Percentiles rank a stretch among this genome's conserved stretches.
Conservation (phyloP, 164 flowering plant genomes). For the Euptelea pleiosperma region DNA sequence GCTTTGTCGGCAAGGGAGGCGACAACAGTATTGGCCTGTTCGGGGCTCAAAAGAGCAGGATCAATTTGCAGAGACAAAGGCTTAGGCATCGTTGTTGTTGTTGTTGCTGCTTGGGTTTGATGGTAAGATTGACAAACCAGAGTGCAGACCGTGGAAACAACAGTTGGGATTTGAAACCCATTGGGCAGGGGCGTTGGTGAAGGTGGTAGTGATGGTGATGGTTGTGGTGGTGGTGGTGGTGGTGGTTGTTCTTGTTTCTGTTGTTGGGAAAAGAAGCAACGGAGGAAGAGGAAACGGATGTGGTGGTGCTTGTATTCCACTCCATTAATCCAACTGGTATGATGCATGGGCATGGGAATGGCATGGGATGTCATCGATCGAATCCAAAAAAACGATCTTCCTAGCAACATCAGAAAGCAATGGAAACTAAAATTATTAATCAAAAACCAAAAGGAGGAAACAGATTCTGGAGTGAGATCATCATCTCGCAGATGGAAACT, state of each 20-base stretch:
- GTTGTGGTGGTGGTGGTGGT: neutral
- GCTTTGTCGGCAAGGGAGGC: conserved; percentile 65
- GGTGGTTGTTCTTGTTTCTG: no score
- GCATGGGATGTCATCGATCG: conserved; percentile 3
- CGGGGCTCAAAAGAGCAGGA: conserved; percentile 48
- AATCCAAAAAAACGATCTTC: no score
- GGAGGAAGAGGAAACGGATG: conserved; percentile 5
- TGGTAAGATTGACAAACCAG: conserved; percentile 48
- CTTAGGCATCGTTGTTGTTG: conserved; percentile 15
- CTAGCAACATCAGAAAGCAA: no score
- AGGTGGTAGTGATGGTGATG: neutral
- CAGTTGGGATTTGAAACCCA: conserved; percentile 22
- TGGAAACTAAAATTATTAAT: no score
- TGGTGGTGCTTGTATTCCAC: conserved; percentile 6
- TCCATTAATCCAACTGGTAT: no score
- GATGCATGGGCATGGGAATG: neutral
- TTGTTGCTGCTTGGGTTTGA: conserved; percentile 30
- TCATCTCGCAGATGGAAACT: no score
- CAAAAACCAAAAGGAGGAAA: no score
- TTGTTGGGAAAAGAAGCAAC: conserved; percentile 17
- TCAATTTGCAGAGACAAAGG: conserved; percentile 36
- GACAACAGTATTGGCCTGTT: conserved; percentile 64
- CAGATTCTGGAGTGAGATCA: no score
- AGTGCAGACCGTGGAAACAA: conserved; percentile 39
- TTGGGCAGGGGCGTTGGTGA: neutral